Conservation (phyloP, 495 filamentous ascomycete species). For the Aspergillus bertholletiae region DNA sequence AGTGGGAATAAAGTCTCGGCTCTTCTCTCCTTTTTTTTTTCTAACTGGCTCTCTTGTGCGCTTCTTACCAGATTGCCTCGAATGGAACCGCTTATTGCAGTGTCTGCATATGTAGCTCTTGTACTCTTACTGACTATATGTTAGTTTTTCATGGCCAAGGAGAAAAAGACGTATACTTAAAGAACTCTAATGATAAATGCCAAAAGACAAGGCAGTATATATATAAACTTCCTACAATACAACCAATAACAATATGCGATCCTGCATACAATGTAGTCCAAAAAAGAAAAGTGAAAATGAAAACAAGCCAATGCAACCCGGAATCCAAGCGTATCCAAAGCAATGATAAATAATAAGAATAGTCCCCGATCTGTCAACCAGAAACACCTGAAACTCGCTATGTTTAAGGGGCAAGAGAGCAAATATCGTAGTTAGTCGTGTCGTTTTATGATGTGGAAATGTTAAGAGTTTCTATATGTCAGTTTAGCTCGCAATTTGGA, state of each 20-base stretch:
- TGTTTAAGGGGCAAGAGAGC: background rate
- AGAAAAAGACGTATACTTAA: too few species aligned
- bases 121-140: too few species aligned
- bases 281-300: too few species aligned
- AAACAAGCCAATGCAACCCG: background rate
- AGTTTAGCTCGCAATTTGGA: background rate
- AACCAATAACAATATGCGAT: background rate
- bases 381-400: background rate
- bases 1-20: too few species aligned
- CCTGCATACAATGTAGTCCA: background rate
- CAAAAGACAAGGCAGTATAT: background rate
- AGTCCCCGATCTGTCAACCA: background rate
- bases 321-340: background rate
- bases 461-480: background rate
- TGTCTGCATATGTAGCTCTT: too few species aligned
- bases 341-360: too few species aligned
- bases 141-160: too few species aligned
- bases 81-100: too few species aligned
- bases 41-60: too few species aligned
- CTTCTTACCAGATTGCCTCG: too few species aligned
- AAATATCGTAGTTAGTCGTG: background rate
- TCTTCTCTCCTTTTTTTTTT: background rate
- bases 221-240: background rate
- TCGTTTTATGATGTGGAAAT: background rate
- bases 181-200: too few species aligned